These are phyloP conservation scores for Schizonepeta tenuifolia DNA, from an alignment of 257 asterid species.

Conservation along the genomic window DNA sequence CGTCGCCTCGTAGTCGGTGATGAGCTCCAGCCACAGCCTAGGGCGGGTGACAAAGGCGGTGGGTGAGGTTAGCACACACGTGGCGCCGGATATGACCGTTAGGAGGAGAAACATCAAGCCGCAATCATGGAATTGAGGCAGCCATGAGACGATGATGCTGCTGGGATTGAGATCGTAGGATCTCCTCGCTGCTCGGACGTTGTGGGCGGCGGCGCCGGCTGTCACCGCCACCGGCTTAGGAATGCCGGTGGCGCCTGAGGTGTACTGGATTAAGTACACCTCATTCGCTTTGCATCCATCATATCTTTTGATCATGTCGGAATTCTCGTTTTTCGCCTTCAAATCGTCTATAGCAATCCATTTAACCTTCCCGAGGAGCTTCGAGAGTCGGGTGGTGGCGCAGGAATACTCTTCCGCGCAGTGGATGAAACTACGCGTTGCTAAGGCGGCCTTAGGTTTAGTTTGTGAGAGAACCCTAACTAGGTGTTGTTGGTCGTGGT, in stretches of 20 bases:
- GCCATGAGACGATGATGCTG: slow-evolving; percentile 75
- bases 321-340: not conserved
- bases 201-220: slow-evolving; percentile 91
- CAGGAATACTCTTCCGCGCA: slow-evolving; percentile 40
- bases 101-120: slow-evolving; percentile 77
- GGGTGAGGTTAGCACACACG: slow-evolving; percentile 70
- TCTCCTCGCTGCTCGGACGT: slow-evolving; percentile 67
- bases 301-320: slow-evolving; percentile 30
- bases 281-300: slow-evolving; percentile 64
- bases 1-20: slow-evolving; percentile 54
- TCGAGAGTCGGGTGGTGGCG: slow-evolving; percentile 33
- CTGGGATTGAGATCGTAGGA: slow-evolving; percentile 71
- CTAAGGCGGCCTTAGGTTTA: slow-evolving; percentile 74
- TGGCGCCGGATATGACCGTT: slow-evolving; percentile 70
- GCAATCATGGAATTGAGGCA: slow-evolving; percentile 87
- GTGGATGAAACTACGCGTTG: slow-evolving; percentile 45
- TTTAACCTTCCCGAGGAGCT: slow-evolving; percentile 34
- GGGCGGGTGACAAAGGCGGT: slow-evolving; percentile 68
- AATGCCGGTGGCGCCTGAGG: slow-evolving; percentile 79
- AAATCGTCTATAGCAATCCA: slow-evolving; percentile 65
- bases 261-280: slow-evolving; percentile 72
- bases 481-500: slow-evolving; percentile 44
- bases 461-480: slow-evolving; percentile 69
- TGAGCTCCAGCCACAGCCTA: slow-evolving; percentile 74
- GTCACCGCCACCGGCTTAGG: slow-evolving; percentile 82